These are phyloP conservation scores for Lasiodiplodia sp. DNA, from an alignment of 2,329 filamentous ascomycete species.

Conservation along the genomic window DNA sequence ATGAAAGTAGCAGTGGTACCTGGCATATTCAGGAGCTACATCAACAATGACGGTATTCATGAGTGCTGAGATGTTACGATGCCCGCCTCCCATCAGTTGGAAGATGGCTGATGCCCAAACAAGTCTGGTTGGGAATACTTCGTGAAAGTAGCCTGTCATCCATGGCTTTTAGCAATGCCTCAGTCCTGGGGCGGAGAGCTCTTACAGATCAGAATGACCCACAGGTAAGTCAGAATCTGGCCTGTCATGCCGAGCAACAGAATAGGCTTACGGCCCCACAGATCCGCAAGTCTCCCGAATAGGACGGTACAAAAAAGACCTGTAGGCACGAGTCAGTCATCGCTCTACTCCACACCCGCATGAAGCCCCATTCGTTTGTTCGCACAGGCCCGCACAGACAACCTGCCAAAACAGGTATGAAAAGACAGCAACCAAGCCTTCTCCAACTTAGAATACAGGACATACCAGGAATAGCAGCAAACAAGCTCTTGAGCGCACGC, in stretches of 20 bases:
- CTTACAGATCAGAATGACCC: slow-evolving; percentile 27
- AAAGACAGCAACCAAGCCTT: neutral
- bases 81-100: slow-evolving; percentile 23
- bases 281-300: slow-evolving; percentile 8
- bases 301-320: slow-evolving; percentile 16
- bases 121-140: slow-evolving; percentile 8
- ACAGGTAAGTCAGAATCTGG: slow-evolving; percentile 26
- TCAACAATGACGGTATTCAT: slow-evolving; percentile 29
- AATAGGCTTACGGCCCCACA: slow-evolving; percentile 16
- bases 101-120: slow-evolving; percentile 26
- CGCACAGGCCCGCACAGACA: too few relatives aligned
- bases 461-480: slow-evolving; percentile 14
- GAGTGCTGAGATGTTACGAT: slow-evolving; percentile 20
- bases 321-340: neutral
- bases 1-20: neutral
- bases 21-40: slow-evolving; percentile 13
- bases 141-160: slow-evolving; percentile 18
- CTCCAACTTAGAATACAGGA: neutral
- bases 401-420: neutral
- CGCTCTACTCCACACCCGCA: neutral
- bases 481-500: slow-evolving; percentile 11
- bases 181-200: too few relatives aligned
- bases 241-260: slow-evolving; percentile 24
- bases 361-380: neutral
- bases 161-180: neutral